A percentile compares a stretch with the other conserved stretches of the same genome.
Conservation (phyloP, 164 flowering plant species). For the Piper longum region DNA sequence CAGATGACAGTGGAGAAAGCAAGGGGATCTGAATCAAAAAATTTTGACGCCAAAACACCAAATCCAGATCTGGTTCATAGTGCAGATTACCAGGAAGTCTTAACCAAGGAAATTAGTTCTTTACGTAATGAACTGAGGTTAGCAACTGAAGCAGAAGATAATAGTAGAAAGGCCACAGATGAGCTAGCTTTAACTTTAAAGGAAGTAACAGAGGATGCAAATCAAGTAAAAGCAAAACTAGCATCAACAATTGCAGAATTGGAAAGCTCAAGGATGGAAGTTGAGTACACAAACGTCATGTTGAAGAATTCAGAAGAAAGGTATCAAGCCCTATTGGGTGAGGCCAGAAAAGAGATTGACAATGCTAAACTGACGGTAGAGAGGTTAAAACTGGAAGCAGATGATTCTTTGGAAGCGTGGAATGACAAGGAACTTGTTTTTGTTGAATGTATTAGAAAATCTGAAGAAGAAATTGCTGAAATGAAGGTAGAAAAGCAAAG, state of each 20-base stretch:
- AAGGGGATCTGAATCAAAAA: constrained; percentile 31
- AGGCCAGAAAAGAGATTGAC: constrained; percentile 44
- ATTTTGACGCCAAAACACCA: constrained; percentile 3
- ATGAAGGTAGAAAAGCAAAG: constrained; percentile 30
- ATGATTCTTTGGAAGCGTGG: constrained; percentile 59
- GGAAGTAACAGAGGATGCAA: constrained; percentile 58
- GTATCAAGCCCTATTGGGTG: constrained; percentile 24
- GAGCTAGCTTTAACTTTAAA: constrained; percentile 56
- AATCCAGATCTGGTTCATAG: not conserved
- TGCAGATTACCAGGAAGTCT: not conserved
- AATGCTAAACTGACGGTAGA: constrained; percentile 26
- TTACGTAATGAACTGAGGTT: constrained; percentile 40
- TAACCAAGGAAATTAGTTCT: constrained; percentile 18
- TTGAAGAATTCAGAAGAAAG: constrained; percentile 24
- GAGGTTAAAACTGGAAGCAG: constrained; percentile 60
- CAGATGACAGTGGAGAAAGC: constrained; percentile 29
- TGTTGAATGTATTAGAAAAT: constrained; percentile 47
- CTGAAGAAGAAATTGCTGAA: constrained; percentile 44
- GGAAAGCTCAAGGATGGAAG: constrained; percentile 24
- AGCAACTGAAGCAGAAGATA: constrained; percentile 64
- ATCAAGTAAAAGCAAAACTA: constrained; percentile 37
- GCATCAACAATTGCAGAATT: constrained; percentile 20
- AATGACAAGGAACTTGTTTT: constrained; percentile 60
- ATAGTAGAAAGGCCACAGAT: constrained; percentile 67
- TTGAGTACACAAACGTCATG: constrained; percentile 19